Evolutionary conservation across 768 basidiomycete genomes (phyloP).

Genomic region (Macrolepiota fuliginosa): DNA sequence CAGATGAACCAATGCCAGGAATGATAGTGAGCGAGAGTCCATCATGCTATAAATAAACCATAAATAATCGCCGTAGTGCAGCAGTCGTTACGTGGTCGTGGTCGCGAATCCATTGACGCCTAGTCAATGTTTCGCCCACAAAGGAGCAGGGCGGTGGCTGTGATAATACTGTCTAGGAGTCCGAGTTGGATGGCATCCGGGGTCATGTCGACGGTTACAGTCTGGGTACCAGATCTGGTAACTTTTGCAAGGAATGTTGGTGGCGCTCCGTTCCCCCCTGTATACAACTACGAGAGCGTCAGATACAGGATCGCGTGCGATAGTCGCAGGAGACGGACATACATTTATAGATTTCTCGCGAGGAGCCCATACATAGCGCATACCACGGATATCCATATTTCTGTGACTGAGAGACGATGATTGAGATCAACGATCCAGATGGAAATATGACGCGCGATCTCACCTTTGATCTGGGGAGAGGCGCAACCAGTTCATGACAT

Average conservation of each 20-base stretch:
- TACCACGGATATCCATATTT: constrained; percentile 49
- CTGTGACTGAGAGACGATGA: constrained; percentile 33
- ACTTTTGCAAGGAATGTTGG: constrained; percentile 46
- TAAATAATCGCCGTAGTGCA: neutral
- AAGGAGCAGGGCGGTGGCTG: constrained; percentile 53
- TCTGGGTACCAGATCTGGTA: constrained; percentile 32
- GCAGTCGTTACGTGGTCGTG: neutral
- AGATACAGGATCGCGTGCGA: neutral
- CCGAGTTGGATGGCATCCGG: constrained; percentile 51
- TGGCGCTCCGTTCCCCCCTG: constrained; percentile 30
- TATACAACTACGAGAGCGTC: constrained; percentile 40
- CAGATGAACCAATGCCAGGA: neutral
- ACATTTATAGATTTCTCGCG: constrained; percentile 52
- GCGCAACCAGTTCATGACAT: constrained; percentile 50
- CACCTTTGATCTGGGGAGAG: constrained; percentile 47
- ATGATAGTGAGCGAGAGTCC: neutral
- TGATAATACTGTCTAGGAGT: constrained; percentile 49
- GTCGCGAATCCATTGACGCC: neutral
- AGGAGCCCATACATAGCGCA: constrained; percentile 56
- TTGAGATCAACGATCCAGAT: constrained; percentile 1
- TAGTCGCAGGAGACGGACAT: constrained; percentile 19
- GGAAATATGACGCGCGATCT: constrained; percentile 2
- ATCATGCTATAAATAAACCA: constrained; percentile 8
- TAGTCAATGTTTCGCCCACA: constrained; percentile 65
- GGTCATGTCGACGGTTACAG: constrained; percentile 52